Evolutionary conservation across 78 protist species (phyloP), one percentile per base, ranked within the genome.

Genomic region (Speleostelium caveatum): DNA sequence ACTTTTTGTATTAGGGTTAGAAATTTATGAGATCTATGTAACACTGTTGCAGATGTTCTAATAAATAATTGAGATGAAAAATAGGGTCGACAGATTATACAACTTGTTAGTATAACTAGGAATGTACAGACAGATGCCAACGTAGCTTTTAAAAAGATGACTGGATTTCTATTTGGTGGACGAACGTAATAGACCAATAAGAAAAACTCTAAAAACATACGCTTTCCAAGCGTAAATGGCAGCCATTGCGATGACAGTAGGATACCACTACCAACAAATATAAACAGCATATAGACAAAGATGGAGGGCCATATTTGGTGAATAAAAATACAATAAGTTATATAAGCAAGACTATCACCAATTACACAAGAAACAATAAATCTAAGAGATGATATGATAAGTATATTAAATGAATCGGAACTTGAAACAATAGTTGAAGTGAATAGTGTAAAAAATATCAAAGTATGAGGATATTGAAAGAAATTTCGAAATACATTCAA

Each of bases 181-280:
- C 62, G 41, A 19, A 71, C 32, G 3, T 36, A 51, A 32, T 51
- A 71, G 21, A 71, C 26, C 28, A 71, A 71, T 71, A 55, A 32
- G 51, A 71, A 71, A 32, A 30, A 49, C 56, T 71, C 77, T 16
- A 71, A 51, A 71, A 36, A 71, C 77, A 71, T 71, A 49, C 77
- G 24, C 32, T 71, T 71, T 6, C 77, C 62, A 71, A 71, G 26
- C 3, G 38, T 49, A 33, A 51, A 71, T 30, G 60, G 60, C 19
- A 71, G 14, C 17, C 19, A 42, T 26, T 49, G 24, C 6, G 77
- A 71, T 32, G 59, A 49, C 24, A 71, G 7, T 19, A 71, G 26
- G 1, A 51, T 7, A 10, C 77, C 77, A 51, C 63, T 51, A 0
- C 56, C 38, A 2, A 71, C 14, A 24, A 71, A 32, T 30, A 71